These are phyloP conservation scores for Quercus engelmannii DNA, from an alignment of 306 rosid genomes.

Conservation along the genomic window DNA sequence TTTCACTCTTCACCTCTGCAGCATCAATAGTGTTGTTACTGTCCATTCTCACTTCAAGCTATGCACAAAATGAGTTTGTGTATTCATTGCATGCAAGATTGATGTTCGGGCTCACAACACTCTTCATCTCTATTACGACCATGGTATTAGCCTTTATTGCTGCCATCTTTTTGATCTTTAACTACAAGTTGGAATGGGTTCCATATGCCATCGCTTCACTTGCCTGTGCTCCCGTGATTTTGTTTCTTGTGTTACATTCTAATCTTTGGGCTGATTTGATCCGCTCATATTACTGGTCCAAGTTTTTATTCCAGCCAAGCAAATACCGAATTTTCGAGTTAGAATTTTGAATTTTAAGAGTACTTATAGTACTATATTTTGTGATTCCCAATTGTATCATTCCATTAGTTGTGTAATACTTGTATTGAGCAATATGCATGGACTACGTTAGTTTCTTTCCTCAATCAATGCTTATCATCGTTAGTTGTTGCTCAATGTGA, in stretches of 20 bases:
- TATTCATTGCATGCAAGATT: not conserved
- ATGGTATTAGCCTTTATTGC: slow-evolving; percentile 4
- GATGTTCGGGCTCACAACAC: not conserved
- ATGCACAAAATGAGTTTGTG: not conserved
- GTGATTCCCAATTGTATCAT: no score
- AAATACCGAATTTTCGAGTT: not conserved
- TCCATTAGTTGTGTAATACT: no score
- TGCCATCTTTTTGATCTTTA: slow-evolving; percentile 13
- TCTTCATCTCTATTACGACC: not conserved
- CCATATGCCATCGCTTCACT: not conserved
- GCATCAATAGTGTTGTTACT: not conserved
- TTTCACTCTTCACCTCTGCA: not conserved
- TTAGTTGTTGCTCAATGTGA: no score
- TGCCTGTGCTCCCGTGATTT: not conserved
- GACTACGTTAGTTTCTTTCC: no score
- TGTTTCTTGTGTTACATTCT: not conserved
- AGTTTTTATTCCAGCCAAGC: not conserved
- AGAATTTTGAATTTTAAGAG: not conserved
- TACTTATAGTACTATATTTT: not conserved
- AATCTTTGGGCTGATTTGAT: not conserved
- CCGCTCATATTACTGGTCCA: not conserved
- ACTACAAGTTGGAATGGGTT: not conserved
- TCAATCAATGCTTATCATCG: no score
- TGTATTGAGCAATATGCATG: no score
- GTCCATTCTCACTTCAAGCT: slow-evolving; percentile 6